These are phyloP conservation scores for Zasmidium citrigriseum DNA, from an alignment of 2,329 filamentous ascomycete species.

Conservation along the genomic window DNA sequence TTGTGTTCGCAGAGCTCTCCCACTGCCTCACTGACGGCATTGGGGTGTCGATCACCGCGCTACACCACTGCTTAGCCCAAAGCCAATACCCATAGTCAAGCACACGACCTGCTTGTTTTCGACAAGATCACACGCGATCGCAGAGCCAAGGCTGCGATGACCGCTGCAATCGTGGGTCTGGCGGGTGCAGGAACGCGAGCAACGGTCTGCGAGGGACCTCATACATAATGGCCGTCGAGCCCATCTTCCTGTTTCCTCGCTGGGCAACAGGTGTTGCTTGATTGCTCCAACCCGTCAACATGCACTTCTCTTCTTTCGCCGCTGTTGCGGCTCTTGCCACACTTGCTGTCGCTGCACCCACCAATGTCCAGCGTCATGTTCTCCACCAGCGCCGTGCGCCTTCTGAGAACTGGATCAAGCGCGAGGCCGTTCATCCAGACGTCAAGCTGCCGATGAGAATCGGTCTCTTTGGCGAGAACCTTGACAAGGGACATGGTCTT, in stretches of 20 bases:
- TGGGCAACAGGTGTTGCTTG: conserved; percentile 8
- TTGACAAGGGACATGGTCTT: conserved; percentile 22
- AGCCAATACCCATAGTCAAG: conserved; percentile 3
- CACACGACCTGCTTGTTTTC: conserved; percentile 22
- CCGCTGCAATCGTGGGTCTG: not conserved
- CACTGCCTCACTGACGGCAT: not conserved
- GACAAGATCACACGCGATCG: conserved; percentile 14
- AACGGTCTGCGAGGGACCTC: not conserved
- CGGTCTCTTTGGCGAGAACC: conserved; percentile 22
- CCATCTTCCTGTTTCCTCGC: not conserved
- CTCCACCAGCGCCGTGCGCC: conserved; percentile 44
- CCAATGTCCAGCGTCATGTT: conserved; percentile 37
- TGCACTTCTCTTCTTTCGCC: conserved; percentile 22
- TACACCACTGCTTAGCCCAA: conserved; percentile 18
- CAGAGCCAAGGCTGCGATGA: not conserved
- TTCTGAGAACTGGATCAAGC: conserved; percentile 42
- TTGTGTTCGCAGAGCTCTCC: not conserved
- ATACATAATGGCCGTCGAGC: not conserved
- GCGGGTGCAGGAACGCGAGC: not conserved
- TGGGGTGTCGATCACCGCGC: conserved; percentile 16
- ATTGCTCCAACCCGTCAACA: conserved; percentile 10
- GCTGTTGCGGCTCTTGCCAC: conserved; percentile 15
- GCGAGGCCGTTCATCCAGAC: conserved; percentile 31
- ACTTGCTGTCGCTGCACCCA: conserved; percentile 17
- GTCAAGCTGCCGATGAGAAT: conserved; percentile 31